Evolutionary conservation across 257 asterid genomes (phyloP).

Genomic region (Sherardia arvensis): DNA sequence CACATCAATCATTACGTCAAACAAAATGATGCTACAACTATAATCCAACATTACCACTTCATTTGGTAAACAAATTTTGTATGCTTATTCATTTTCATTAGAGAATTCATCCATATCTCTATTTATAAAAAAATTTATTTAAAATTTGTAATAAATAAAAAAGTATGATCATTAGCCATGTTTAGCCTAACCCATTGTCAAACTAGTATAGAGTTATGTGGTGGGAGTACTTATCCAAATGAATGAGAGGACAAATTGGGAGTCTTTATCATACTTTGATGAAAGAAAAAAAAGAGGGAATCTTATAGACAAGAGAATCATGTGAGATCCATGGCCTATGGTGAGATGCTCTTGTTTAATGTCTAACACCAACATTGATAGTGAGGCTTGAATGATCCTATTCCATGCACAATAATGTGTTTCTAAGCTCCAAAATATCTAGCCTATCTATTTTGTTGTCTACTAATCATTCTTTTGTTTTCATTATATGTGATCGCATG

Average conservation of each 20-base stretch:
- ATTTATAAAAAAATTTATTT: too few species aligned
- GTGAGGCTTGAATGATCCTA: not conserved
- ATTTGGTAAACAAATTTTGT: too few species aligned
- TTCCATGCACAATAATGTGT: not conserved
- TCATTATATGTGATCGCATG: too few species aligned
- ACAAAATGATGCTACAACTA: too few species aligned
- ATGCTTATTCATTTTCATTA: too few species aligned
- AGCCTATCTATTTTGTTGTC: too few species aligned
- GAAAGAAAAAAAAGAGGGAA: conserved; percentile 16
- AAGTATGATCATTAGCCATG: not conserved
- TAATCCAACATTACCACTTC: too few species aligned
- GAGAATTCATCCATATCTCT: too few species aligned
- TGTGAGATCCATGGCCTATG: conserved; percentile 22
- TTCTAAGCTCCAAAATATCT: not conserved
- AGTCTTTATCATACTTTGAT: conserved; percentile 20
- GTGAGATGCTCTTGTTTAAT: conserved; percentile 1
- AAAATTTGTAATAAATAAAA: too few species aligned
- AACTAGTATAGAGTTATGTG: not conserved
- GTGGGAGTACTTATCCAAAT: conserved; percentile 24
- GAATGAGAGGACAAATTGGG: conserved; percentile 25
- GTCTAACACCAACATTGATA: not conserved
- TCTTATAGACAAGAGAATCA: conserved; percentile 34
- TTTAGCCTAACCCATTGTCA: not conserved
- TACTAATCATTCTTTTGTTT: too few species aligned
- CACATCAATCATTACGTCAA: too few species aligned